Base-by-base conservation (phyloP, 768 basidiomycete species). In the Pseudohyphozyma bogoriensis region DNA sequence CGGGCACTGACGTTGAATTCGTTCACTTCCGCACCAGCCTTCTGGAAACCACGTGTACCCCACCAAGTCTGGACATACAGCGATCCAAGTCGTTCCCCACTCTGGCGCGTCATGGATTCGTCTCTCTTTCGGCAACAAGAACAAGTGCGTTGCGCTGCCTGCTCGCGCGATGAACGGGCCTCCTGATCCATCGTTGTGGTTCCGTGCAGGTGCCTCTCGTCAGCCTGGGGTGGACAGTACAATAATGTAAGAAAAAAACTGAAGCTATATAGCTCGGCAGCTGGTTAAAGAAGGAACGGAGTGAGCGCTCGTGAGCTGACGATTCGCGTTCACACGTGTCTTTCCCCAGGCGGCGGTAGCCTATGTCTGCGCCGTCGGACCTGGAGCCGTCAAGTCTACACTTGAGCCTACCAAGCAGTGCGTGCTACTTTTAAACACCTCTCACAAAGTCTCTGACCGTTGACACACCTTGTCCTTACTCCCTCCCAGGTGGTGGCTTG, bases 111-210 rank as follows among this genome's bases (percentile, higher is more conserved):
- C 58, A 3, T 66, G 65, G 60, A 54, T 59, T 24, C 37, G 32
- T 22, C 16, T 56, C 26, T 9, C 24, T 11, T 52, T 56, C 20
- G 58, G 58, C 4, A 37, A 32, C 8, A 63, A 59, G 63, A 62
- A 66, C 57, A 66, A 66, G 42, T 66, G 65, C n/a, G n/a, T n/a
- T n/a, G n/a, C n/a, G n/a, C n/a, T n/a, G 31, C 24, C 59, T 46
- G 39, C 9, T 59, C 58, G 15, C 22, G 29, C 29, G 62, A 58
- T 0, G 59, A 55, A 55, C 58, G 58, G 3, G 26, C 35, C 3
- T 13, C 24, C 31, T 46, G 36, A n/a, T 56, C 56, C 37, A 59
- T 56, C 37, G 62, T 55, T 8, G 62, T 50, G 12, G 62, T 58
- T 10, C n/a, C n/a, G n/a, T n/a, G n/a, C n/a, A n/a, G n/a, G n/a